Percentiles rank a stretch among this genome's conserved stretches.
phyloP scores from a whole-genome alignment of 148 eudicot species.

The Chenopodium suecicum region DNA sequence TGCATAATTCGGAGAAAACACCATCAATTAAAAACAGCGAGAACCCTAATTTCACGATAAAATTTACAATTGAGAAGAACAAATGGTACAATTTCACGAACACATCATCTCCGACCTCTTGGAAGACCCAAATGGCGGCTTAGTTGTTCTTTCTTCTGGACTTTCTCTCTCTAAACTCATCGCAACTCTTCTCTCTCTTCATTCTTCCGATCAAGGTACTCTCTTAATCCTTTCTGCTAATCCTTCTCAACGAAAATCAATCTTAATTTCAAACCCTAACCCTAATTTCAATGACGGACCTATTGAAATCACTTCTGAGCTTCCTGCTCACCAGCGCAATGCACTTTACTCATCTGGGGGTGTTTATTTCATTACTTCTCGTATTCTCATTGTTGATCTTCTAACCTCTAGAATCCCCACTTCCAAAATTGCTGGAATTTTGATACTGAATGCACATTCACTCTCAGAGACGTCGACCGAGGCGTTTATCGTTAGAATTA shows the following conservation, averaged over 20 bases:
- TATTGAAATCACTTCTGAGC: constrained; percentile 71
- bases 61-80: not conserved
- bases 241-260: constrained; percentile 40
- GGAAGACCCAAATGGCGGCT: constrained; percentile 72
- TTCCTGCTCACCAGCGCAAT: constrained; percentile 56
- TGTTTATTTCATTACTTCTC: constrained; percentile 58
- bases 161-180: constrained; percentile 71
- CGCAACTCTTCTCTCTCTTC: constrained; percentile 62
- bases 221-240: constrained; percentile 60
- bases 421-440: constrained; percentile 57
- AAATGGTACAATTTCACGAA: constrained; percentile 76
- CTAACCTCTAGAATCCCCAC: constrained; percentile 59
- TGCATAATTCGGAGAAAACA: not conserved
- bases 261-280: constrained; percentile 31
- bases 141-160: constrained; percentile 77
- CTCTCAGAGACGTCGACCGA: constrained; percentile 79
- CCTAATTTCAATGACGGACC: constrained; percentile 22
- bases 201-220: constrained; percentile 59
- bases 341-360: constrained; percentile 67
- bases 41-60: not conserved
- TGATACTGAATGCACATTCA: constrained; percentile 70
- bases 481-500: constrained; percentile 77
- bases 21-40: not conserved
- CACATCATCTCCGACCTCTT: constrained; percentile 85
- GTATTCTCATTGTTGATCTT: constrained; percentile 86